Percentiles rank a stretch among this genome's conserved stretches.
phyloP scores from a whole-genome alignment of 208 protist species.

The Angomonas deanei region DNA sequence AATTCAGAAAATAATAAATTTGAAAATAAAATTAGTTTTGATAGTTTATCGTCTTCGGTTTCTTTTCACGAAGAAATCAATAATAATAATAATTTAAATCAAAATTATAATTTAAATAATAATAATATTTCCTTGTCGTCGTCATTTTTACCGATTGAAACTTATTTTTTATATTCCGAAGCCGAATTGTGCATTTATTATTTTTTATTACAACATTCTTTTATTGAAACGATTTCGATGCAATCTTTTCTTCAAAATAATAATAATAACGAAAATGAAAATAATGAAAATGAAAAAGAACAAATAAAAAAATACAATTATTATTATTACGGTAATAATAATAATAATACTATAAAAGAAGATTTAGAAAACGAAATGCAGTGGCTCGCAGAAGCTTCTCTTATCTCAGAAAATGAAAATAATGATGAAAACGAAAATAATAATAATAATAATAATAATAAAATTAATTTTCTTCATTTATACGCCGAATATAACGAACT shows the following conservation, averaged over 20 bases:
- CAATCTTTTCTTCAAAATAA: not conserved
- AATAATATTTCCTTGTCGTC: not conserved
- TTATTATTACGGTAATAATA: not conserved
- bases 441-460: not conserved
- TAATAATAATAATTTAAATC: not conserved
- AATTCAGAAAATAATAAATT: slow-evolving; percentile 1
- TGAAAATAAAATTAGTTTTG: too few species aligned
- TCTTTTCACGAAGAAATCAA: not conserved
- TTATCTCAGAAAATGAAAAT: too few species aligned
- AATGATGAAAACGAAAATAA: not conserved
- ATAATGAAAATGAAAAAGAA: not conserved
- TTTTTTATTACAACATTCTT: not conserved
- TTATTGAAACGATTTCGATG: not conserved
- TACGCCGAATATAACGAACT: not conserved
- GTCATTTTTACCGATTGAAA: not conserved
- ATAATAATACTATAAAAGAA: not conserved
- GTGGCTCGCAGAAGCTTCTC: too few species aligned
- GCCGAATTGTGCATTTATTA: not conserved
- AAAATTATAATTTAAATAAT: not conserved
- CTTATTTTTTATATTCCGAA: not conserved
- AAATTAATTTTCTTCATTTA: not conserved
- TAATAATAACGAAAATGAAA: not conserved
- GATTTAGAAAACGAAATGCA: not conserved
- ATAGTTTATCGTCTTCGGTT: too few species aligned
- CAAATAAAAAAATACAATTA: not conserved